phyloP scores from a whole-genome alignment of 768 basidiomycete species.

The Lentinula detonsa region DNA sequence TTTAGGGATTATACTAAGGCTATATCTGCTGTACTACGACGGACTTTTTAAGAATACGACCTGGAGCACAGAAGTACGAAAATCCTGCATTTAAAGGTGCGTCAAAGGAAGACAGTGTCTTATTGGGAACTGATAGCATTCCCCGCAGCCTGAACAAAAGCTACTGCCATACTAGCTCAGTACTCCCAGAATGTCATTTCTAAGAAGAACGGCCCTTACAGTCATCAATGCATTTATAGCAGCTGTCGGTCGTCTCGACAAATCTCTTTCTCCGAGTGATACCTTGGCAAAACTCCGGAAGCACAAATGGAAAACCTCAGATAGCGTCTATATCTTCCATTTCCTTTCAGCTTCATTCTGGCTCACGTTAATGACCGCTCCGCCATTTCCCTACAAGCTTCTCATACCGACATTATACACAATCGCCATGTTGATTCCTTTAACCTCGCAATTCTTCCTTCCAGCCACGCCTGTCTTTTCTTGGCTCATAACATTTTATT shows the following conservation, averaged over 20 bases:
- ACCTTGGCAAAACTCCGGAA: constrained; percentile 54
- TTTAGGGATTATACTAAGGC: too few species aligned
- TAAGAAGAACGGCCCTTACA: neutral
- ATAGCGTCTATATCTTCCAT: constrained; percentile 63
- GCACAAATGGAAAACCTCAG: constrained; percentile 50
- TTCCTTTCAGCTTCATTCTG: constrained; percentile 59
- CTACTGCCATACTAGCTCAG: too few species aligned
- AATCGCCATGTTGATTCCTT: constrained; percentile 67
- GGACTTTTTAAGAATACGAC: neutral
- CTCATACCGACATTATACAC: constrained; percentile 68
- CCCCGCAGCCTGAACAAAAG: too few species aligned
- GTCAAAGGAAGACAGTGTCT: neutral
- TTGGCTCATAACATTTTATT: constrained; percentile 85
- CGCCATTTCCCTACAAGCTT: constrained; percentile 70
- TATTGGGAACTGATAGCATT: neutral
- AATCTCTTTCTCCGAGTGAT: constrained; percentile 64
- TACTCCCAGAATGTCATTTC: neutral
- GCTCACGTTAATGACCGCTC: constrained; percentile 65
- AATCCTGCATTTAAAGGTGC: neutral
- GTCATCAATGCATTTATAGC: constrained; percentile 43
- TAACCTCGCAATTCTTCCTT: constrained; percentile 87
- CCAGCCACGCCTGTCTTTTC: constrained; percentile 84
- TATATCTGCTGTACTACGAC: neutral
- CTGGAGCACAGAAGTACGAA: neutral
- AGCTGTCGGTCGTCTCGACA: constrained; percentile 66